A percentile compares a stretch with the other conserved stretches of the same genome.
phyloP scores from a whole-genome alignment of 768 basidiomycete genomes.

The Tulasnella sp. region DNA sequence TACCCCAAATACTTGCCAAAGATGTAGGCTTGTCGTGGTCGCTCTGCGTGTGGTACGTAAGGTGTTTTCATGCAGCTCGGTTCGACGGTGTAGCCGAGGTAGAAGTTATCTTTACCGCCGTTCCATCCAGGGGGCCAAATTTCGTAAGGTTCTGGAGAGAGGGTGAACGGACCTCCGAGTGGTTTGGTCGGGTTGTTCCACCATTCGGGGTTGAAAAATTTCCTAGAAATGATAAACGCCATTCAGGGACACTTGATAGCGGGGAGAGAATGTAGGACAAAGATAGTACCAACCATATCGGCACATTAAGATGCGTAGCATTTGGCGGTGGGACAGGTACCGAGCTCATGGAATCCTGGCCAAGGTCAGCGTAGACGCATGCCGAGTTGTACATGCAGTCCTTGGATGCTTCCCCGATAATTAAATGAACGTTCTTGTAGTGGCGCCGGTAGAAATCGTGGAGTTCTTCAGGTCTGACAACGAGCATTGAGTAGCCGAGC shows the following conservation, averaged over 20 bases:
- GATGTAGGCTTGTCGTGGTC: constrained; percentile 12
- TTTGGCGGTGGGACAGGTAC: not conserved
- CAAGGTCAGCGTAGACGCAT: not conserved
- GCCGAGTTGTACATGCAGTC: not conserved
- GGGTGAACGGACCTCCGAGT: constrained; percentile 9
- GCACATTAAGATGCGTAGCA: not conserved
- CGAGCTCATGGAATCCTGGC: not conserved
- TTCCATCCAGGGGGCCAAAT: not conserved
- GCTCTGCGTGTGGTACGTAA: not conserved
- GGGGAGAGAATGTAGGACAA: not conserved
- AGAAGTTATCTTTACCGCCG: constrained; percentile 3
- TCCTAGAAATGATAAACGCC: not conserved
- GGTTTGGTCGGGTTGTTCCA: not conserved
- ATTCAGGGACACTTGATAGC: not conserved
- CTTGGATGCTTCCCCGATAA: not conserved
- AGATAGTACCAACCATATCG: not conserved
- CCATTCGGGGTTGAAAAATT: constrained; percentile 7
- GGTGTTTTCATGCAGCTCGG: not conserved
- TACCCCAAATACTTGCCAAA: constrained; percentile 2
- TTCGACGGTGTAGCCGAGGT: constrained; percentile 16
- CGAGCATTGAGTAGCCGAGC: constrained; percentile 13
- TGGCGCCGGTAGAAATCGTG: not conserved
- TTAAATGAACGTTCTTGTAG: not conserved
- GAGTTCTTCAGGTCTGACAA: not conserved
- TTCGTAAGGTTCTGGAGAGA: constrained; percentile 2